Evolutionary conservation across 495 filamentous ascomycete species (phyloP), one percentile per base, ranked within the genome.

Genomic region (Hapsidospora chrysogenum): DNA sequence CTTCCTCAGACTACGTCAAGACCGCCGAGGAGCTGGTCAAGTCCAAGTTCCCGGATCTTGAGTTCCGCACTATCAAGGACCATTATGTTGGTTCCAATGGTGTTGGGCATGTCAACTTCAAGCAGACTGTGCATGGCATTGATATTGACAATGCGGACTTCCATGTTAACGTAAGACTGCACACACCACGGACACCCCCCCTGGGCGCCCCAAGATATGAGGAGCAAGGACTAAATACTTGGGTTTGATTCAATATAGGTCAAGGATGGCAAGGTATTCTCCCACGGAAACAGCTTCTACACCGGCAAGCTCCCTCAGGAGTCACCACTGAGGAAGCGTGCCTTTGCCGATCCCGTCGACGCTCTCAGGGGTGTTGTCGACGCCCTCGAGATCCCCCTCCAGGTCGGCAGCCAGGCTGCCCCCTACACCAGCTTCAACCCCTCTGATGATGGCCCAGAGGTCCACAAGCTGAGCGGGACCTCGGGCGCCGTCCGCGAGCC

Each of bases 81-180:
- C 55, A 58, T 42, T 65, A 63, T 15, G 50, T 58, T 19, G 51
- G 51, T 16, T 52, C 46, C 34, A 64, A 67, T 28, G 66, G 66
- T 3, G 51, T 68, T 37, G 54, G 56, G 3, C 66, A 70, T 39
- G 58, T 68, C 39, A 52, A 66, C 43, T 69, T 68, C 50, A 64
- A 61, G 39, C 66, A 70, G 49, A 68, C 64, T 0, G 52, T 50
- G 11, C 57, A 68, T 34, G 65, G 56, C 2, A 35, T 70, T 14
- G 65, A 69, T 23, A 64, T 70, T 37, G 64, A 66, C 45, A 70
- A 70, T 48, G 63, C 63, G 2, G 62, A 68, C 41, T 64, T 67
- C 41, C 69, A 71, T 17, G 64, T 70, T 39, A 71, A 71, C 36
- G 60, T 71, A 36, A 47, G 62, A 38, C n/a, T 17, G 16, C 27